Percentiles rank a stretch among this genome's conserved stretches.
Evolutionary conservation across 352 stramenopile genomes (phyloP).

Genomic region (Globisporangium okanoganense): DNA sequence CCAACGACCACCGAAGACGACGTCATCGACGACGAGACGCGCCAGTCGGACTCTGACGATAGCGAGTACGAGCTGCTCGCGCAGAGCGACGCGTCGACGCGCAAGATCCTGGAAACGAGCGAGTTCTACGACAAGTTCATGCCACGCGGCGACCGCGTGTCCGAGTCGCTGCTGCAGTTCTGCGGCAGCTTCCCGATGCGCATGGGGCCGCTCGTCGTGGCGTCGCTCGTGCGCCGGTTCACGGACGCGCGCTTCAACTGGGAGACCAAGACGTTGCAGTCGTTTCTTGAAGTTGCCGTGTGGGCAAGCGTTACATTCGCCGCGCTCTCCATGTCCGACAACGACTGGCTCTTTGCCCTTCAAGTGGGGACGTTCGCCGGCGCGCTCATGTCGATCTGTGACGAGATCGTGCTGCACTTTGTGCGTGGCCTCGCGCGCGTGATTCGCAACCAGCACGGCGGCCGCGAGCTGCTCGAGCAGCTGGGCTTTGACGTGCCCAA

Average conservation of each 20-base stretch:
- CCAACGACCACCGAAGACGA: constrained; percentile 1
- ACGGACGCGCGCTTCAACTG: constrained; percentile 78
- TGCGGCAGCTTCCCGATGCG: constrained; percentile 60
- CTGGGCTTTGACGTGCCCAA: constrained; percentile 72
- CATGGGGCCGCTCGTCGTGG: constrained; percentile 36
- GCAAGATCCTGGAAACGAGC: constrained; percentile 46
- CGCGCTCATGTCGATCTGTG: constrained; percentile 76
- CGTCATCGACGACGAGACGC: constrained; percentile 13
- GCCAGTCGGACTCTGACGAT: constrained; percentile 8
- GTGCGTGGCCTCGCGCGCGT: constrained; percentile 52
- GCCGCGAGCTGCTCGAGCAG: constrained; percentile 46
- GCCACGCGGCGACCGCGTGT: constrained; percentile 36
- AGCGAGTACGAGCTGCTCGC: constrained; percentile 18
- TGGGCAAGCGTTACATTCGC: constrained; percentile 69
- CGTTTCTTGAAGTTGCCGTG: constrained; percentile 72
- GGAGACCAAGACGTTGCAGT: constrained; percentile 79
- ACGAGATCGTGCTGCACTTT: constrained; percentile 72
- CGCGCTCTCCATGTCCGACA: constrained; percentile 49
- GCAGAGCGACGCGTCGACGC: constrained; percentile 22
- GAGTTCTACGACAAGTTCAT: constrained; percentile 56
- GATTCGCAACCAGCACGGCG: constrained; percentile 69
- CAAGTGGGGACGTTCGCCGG: constrained; percentile 74
- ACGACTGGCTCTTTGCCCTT: constrained; percentile 52
- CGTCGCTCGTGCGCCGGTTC: constrained; percentile 58
- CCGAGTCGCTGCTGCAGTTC: constrained; percentile 51